These are phyloP conservation scores for Quercus alba DNA, from an alignment of 306 rosid genomes.

Conservation along the genomic window DNA sequence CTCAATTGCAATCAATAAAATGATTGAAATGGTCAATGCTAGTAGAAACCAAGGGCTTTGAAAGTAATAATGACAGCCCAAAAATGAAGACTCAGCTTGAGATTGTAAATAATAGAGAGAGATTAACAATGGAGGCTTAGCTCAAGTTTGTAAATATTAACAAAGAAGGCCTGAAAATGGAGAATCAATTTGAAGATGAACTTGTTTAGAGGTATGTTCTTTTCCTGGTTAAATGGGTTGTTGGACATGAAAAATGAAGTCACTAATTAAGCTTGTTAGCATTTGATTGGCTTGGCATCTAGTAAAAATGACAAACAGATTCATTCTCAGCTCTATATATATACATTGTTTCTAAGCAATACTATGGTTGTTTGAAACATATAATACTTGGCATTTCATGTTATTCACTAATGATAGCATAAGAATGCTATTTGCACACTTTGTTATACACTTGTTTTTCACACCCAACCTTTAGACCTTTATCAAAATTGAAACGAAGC, in stretches of 20 bases:
- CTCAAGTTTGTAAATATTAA: constrained; percentile 80
- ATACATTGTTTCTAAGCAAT: too few species aligned
- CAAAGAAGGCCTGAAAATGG: constrained; percentile 58
- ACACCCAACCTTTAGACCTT: too few species aligned
- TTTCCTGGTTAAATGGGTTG: background rate
- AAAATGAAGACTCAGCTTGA: constrained; percentile 50
- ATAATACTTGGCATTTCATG: too few species aligned
- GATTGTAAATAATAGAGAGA: constrained; percentile 81
- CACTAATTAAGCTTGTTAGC: background rate
- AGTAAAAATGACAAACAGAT: too few species aligned
- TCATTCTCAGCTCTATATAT: too few species aligned
- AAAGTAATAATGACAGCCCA: constrained; percentile 56
- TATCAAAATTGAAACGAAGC: too few species aligned
- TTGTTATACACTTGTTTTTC: too few species aligned
- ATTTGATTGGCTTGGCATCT: background rate
- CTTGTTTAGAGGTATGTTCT: constrained; percentile 58
- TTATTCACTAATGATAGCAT: too few species aligned
- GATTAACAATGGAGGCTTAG: constrained; percentile 58
- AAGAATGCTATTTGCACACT: too few species aligned
- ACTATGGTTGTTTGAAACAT: too few species aligned
- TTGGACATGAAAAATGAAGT: background rate
- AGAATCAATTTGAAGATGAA: constrained; percentile 62
- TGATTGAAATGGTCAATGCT: constrained; percentile 35
- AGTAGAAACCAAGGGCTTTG: constrained; percentile 38
- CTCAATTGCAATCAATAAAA: constrained; percentile 41